A percentile compares a stretch with the other conserved stretches of the same genome.
These are phyloP conservation scores for Teratosphaeriaceae sp. DNA, from an alignment of 2,329 filamentous ascomycete species.

Conservation along the genomic window DNA sequence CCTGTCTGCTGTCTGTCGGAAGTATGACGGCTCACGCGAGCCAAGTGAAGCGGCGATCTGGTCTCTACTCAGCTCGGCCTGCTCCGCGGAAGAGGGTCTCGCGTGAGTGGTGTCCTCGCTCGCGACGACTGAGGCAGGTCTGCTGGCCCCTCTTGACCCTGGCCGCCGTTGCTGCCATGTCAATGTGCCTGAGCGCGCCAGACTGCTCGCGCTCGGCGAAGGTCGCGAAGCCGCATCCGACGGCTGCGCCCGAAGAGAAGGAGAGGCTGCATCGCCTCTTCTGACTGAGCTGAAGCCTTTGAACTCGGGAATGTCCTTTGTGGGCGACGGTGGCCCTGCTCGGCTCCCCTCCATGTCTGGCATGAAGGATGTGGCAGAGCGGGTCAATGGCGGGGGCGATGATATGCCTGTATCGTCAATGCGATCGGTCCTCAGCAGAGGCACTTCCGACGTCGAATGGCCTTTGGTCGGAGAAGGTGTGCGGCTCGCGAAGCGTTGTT, in stretches of 20 bases:
- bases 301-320: constrained; percentile 29
- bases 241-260: constrained; percentile 9
- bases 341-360: constrained; percentile 7
- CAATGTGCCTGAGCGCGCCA: constrained; percentile 55
- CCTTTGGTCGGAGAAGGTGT: constrained; percentile 79
- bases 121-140: constrained; percentile 55
- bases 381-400: constrained; percentile 14
- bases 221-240: constrained; percentile 21
- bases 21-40: constrained; percentile 80
- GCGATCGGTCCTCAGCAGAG: constrained; percentile 1
- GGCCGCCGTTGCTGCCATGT: constrained; percentile 67
- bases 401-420: constrained; percentile 13
- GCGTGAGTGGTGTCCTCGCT: constrained; percentile 28
- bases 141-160: constrained; percentile 31
- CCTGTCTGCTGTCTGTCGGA: constrained; percentile 78
- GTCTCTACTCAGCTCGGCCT: constrained; percentile 46
- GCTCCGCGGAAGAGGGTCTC: constrained; percentile 38
- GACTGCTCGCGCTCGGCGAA: constrained; percentile 36
- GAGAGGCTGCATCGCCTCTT: constrained; percentile 17
- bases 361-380: constrained; percentile 1
- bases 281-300: constrained; percentile 28
- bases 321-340: constrained; percentile 9
- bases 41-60: constrained; percentile 73
- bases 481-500: constrained; percentile 58
- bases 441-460: constrained; percentile 2